These are phyloP conservation scores for Paramecium tetraurelia DNA, from an alignment of 73 alveolate genomes.

Conservation along the genomic window DNA sequence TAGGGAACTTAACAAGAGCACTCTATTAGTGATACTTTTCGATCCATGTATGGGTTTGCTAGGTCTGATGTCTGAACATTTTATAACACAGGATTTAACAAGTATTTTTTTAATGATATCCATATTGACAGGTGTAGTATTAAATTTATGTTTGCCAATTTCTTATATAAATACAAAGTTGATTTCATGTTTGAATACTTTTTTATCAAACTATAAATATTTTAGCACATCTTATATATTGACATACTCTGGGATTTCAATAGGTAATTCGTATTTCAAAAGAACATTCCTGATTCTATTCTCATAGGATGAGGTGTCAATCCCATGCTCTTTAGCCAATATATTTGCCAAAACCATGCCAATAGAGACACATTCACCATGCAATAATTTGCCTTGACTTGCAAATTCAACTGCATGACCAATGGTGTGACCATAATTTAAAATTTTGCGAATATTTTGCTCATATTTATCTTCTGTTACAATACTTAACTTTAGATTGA, in stretches of 20 bases:
- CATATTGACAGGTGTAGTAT: background rate
- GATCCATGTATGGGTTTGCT: constrained; percentile 43
- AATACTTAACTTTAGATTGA: constrained; percentile 29
- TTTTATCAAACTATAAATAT: constrained; percentile 43
- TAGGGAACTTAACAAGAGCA: constrained; percentile 51
- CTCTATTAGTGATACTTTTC: constrained; percentile 57
- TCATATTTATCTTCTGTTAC: constrained; percentile 61
- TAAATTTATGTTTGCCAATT: constrained; percentile 26
- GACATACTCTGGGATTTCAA: background rate
- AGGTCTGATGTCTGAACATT: background rate
- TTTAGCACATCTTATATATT: constrained; percentile 23
- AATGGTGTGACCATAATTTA: constrained; percentile 66
- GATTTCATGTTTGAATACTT: background rate
- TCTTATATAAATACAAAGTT: constrained; percentile 28
- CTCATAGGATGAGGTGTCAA: background rate
- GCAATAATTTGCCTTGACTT: constrained; percentile 51
- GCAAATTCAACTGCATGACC: constrained; percentile 69
- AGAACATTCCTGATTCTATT: constrained; percentile 44
- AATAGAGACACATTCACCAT: constrained; percentile 66
- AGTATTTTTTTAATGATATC: constrained; percentile 20
- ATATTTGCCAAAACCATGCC: constrained; percentile 61
- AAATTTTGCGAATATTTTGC: constrained; percentile 52
- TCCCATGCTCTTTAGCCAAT: constrained; percentile 19
- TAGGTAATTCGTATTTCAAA: constrained; percentile 14
- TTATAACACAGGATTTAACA: background rate